phyloP scores from a whole-genome alignment of 1,284 basidiomycete species.

The Pseudozyma thailandica region DNA sequence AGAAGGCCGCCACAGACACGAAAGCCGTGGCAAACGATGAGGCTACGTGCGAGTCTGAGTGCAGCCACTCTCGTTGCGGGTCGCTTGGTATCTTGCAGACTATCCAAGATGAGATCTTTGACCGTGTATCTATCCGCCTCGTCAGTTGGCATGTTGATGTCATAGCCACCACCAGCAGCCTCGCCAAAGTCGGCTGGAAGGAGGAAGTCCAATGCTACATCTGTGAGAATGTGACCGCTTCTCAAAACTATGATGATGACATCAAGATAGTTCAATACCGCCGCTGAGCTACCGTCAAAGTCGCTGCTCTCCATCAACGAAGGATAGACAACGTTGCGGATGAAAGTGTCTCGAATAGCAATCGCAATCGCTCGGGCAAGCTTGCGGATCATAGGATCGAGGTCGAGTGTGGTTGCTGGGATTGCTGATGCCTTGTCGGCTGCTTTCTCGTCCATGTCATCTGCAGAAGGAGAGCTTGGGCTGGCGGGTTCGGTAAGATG shows the following conservation, averaged over 20 bases:
- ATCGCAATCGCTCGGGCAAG: conserved; percentile 40
- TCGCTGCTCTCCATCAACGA: conserved; percentile 93
- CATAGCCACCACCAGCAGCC: conserved; percentile 7
- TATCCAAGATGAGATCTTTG: conserved; percentile 57
- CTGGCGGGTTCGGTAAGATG: conserved; percentile 22
- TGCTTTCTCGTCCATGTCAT: conserved; percentile 16
- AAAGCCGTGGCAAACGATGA: conserved; percentile 51
- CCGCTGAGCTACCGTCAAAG: conserved; percentile 89
- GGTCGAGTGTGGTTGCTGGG: not conserved
- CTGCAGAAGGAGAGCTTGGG: too few relatives aligned
- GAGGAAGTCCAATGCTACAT: conserved; percentile 54
- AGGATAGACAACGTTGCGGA: conserved; percentile 92
- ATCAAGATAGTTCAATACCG: conserved; percentile 97
- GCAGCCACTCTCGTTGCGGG: conserved; percentile 42
- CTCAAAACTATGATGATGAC: conserved; percentile 55
- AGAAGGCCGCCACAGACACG: conserved; percentile 36
- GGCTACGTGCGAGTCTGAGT: conserved; percentile 46
- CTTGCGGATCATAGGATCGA: conserved; percentile 41
- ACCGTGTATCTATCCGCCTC: conserved; percentile 46
- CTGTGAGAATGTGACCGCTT: conserved; percentile 50
- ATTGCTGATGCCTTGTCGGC: not conserved
- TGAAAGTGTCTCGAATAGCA: conserved; percentile 83
- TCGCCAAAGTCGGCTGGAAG: conserved; percentile 10
- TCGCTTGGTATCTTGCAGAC: conserved; percentile 28
- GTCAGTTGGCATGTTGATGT: conserved; percentile 24